These are phyloP conservation scores for Penicillium hordei DNA, from an alignment of 2,329 filamentous ascomycete species.

Conservation along the genomic window DNA sequence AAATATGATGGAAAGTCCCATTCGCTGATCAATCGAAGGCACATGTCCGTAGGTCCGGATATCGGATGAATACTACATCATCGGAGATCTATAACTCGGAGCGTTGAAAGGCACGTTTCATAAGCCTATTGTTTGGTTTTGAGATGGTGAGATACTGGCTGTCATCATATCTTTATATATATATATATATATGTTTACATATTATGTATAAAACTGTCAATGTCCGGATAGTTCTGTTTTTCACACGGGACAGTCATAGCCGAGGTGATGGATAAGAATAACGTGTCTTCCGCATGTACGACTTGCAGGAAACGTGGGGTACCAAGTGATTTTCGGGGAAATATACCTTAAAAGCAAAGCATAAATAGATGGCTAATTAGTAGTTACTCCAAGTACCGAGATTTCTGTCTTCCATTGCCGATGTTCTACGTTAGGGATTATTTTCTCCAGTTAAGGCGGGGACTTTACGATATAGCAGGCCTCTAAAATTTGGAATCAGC, in stretches of 20 bases:
- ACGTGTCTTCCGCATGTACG: background rate
- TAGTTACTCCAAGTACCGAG: background rate
- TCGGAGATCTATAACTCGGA: background rate
- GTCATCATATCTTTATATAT: background rate
- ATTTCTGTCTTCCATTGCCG: background rate
- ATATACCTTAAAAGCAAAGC: background rate
- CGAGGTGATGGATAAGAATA: background rate
- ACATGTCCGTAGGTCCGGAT: conserved; percentile 26
- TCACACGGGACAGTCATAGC: background rate
- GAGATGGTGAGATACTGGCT: background rate
- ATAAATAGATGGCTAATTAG: background rate
- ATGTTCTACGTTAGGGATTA: background rate
- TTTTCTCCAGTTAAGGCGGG: background rate
- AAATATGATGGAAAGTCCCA: background rate
- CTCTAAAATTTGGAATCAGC: background rate
- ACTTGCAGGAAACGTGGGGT: background rate
- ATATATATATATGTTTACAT: background rate
- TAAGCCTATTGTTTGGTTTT: background rate
- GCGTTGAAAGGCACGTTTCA: background rate
- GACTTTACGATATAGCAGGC: too few relatives aligned
- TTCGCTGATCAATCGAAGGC: conserved; percentile 6
- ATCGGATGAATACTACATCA: conserved; percentile 15
- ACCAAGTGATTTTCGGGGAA: background rate
- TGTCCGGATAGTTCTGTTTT: background rate
- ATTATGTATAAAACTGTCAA: background rate